Conservation (phyloP, 2,329 filamentous ascomycete genomes). For the Aspergillus jensenii region DNA sequence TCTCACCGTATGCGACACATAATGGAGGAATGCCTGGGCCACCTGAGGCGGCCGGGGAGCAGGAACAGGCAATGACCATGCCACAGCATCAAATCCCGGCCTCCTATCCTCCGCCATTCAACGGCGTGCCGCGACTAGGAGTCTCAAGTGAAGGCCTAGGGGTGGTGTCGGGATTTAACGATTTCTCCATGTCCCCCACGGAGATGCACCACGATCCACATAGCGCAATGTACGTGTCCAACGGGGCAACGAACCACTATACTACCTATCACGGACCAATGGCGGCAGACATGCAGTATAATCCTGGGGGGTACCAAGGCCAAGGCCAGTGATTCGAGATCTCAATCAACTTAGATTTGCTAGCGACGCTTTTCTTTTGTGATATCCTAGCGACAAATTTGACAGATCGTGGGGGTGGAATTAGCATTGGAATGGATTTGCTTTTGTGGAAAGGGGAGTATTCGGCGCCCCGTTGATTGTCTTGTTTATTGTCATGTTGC, state of each 20-base stretch:
- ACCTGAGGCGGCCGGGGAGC: slow-evolving; percentile 17
- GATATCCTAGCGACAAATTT: slow-evolving; percentile 2
- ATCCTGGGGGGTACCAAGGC: slow-evolving; percentile 16
- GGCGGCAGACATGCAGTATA: slow-evolving; percentile 14
- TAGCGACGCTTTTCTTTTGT: neutral
- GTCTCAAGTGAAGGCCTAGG: slow-evolving; percentile 21
- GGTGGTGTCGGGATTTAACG: slow-evolving; percentile 25
- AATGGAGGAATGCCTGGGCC: slow-evolving; percentile 1
- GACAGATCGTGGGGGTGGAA: neutral
- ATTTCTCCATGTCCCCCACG: slow-evolving; percentile 24
- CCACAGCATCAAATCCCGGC: slow-evolving; percentile 29
- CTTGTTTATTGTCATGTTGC: neutral
- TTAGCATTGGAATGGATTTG: neutral
- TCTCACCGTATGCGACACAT: slow-evolving; percentile 8
- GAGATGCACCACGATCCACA: slow-evolving; percentile 25
- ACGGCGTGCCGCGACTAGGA: slow-evolving; percentile 24
- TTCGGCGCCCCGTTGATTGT: neutral
- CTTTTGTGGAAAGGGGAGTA: neutral
- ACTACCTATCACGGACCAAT: slow-evolving; percentile 17
- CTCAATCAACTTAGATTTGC: neutral
- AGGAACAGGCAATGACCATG: slow-evolving; percentile 21
- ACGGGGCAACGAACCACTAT: slow-evolving; percentile 21
- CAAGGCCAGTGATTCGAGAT: slow-evolving; percentile 16
- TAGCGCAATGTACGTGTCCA: slow-evolving; percentile 25
- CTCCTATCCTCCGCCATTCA: slow-evolving; percentile 36